Evolutionary conservation across 106 monocot species (phyloP).

Genomic region (Acorus gramineus): DNA sequence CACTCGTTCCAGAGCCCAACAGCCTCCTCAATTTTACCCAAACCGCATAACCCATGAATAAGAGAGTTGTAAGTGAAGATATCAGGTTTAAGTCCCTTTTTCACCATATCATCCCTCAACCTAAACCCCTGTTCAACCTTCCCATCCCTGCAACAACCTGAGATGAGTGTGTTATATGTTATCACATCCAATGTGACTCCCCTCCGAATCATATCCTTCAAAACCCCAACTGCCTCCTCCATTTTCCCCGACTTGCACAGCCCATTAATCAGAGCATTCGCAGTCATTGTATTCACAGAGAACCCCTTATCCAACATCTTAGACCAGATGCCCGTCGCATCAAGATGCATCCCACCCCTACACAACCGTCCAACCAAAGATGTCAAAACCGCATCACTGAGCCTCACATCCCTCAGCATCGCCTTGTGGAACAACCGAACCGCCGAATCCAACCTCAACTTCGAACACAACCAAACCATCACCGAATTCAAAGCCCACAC

Average conservation of each 20-base stretch:
- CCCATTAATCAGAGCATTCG: slow-evolving; percentile 72
- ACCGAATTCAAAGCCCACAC: slow-evolving; percentile 39
- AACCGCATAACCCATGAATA: slow-evolving; percentile 49
- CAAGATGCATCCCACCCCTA: slow-evolving; percentile 35
- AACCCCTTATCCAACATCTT: slow-evolving; percentile 51
- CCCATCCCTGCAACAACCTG: slow-evolving; percentile 56
- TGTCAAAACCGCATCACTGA: slow-evolving; percentile 53
- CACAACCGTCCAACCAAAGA: slow-evolving; percentile 39
- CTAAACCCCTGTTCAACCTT: slow-evolving; percentile 52
- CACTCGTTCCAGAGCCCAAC: slow-evolving; percentile 33
- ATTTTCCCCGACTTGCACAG: slow-evolving; percentile 44
- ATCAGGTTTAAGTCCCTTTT: slow-evolving; percentile 65
- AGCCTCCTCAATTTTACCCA: slow-evolving; percentile 58
- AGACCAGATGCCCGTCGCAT: slow-evolving; percentile 53
- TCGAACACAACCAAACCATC: slow-evolving; percentile 44
- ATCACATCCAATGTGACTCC: slow-evolving; percentile 44
- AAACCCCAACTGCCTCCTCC: slow-evolving; percentile 39
- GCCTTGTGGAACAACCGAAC: slow-evolving; percentile 51
- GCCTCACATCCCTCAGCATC: slow-evolving; percentile 47
- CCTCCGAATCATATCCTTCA: slow-evolving; percentile 41
- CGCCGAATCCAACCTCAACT: slow-evolving; percentile 40
- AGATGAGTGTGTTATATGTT: slow-evolving; percentile 71
- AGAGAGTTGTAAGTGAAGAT: slow-evolving; percentile 64
- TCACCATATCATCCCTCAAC: slow-evolving; percentile 53
- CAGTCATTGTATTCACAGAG: slow-evolving; percentile 35